Conservation (phyloP, 768 basidiomycete genomes). For the Austroboletus eburneus region DNA sequence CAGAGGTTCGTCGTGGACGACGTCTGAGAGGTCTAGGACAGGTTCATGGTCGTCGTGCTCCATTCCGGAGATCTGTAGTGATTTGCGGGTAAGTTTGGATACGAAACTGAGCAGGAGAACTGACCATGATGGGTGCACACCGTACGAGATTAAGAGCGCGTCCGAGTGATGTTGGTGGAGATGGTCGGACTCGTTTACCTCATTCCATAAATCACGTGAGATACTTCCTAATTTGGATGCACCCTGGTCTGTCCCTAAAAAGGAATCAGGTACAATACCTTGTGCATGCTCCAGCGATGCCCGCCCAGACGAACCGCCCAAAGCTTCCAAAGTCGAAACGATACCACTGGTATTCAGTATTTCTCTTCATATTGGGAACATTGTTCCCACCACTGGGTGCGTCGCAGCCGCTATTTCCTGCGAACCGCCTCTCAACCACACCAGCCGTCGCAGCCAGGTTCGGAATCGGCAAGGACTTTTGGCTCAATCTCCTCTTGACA, state of each 20-base stretch:
- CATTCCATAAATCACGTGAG: conserved; percentile 28
- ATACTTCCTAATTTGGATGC: neutral
- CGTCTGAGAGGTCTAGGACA: conserved; percentile 74
- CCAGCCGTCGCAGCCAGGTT: conserved; percentile 91
- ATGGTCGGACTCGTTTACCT: conserved; percentile 18
- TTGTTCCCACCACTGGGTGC: conserved; percentile 87
- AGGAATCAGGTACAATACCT: too few species aligned
- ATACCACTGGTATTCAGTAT: conserved; percentile 75
- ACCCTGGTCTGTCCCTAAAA: too few species aligned
- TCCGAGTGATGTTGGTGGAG: conserved; percentile 10
- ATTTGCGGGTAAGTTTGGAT: neutral
- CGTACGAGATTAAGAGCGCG: conserved; percentile 19
- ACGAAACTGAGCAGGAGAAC: neutral
- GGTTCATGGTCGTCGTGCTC: conserved; percentile 56
- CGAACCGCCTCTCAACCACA: too few species aligned
- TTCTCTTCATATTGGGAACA: conserved; percentile 86
- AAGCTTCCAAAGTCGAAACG: conserved; percentile 54
- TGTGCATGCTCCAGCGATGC: conserved; percentile 20
- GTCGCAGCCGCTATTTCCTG: conserved; percentile 11
- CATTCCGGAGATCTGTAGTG: conserved; percentile 29
- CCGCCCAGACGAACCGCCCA: conserved; percentile 46
- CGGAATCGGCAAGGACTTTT: conserved; percentile 88
- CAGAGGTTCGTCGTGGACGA: conserved; percentile 76
- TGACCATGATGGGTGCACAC: conserved; percentile 17
- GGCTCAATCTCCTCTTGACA: conserved; percentile 84